Conservation (phyloP, 2,329 filamentous ascomycete genomes). For the Chaetomium sp. region DNA sequence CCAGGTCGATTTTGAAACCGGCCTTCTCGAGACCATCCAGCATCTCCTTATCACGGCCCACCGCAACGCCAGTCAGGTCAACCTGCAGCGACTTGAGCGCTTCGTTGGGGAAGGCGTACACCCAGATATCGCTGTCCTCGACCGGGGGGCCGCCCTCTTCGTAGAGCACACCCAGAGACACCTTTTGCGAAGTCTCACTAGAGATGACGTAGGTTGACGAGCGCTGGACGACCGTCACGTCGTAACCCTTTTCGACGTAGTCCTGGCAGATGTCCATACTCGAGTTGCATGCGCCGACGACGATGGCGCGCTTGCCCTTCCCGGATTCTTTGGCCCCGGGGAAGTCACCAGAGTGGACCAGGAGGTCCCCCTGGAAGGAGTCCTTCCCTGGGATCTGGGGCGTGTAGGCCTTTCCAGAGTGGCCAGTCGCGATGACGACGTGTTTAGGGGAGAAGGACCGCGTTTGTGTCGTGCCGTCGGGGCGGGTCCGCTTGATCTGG, state of each 20-base stretch:
- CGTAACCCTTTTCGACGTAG: constrained; percentile 58
- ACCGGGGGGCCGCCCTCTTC: constrained; percentile 48
- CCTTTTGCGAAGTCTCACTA: constrained; percentile 44
- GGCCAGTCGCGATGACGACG: constrained; percentile 49
- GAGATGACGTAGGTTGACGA: constrained; percentile 59
- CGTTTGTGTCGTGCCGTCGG: constrained; percentile 28
- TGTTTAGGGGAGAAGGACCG: constrained; percentile 44
- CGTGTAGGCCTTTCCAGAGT: constrained; percentile 38
- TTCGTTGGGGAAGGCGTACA: constrained; percentile 51
- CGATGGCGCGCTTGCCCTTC: constrained; percentile 53
- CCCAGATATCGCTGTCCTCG: constrained; percentile 59
- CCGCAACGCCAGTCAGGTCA: constrained; percentile 32
- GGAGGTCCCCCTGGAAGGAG: constrained; percentile 50
- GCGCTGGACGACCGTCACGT: constrained; percentile 64
- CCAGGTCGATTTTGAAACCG: constrained; percentile 56
- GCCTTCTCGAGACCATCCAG: constrained; percentile 43
- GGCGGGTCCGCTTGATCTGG: constrained; percentile 28
- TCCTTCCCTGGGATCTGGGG: constrained; percentile 35
- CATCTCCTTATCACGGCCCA: constrained; percentile 33
- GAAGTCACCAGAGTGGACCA: constrained; percentile 59
- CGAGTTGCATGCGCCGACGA: constrained; percentile 64
- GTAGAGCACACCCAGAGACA: constrained; percentile 47
- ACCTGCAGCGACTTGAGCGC: constrained; percentile 55
- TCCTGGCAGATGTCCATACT: constrained; percentile 65
- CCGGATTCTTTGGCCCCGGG: constrained; percentile 41